Evolutionary conservation across 1,284 basidiomycete species (phyloP), one percentile per base, ranked within the genome.

Genomic region (Schizophyllum commune): DNA sequence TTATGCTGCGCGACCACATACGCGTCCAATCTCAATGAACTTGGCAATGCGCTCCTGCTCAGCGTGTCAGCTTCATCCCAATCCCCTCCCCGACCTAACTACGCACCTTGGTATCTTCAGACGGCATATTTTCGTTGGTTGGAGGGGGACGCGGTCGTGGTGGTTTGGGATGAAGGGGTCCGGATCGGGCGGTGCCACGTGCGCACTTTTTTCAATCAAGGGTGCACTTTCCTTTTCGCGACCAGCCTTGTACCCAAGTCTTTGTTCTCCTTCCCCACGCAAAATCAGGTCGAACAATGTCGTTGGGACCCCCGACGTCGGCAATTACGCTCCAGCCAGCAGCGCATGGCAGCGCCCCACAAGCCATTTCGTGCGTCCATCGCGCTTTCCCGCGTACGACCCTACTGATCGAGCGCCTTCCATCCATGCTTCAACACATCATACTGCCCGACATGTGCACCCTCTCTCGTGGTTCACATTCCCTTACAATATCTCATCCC

Each of bases 61-160:
- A 11, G 39, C 39, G 39, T 17, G 39, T 47, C 39, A 47, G 53
- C 53, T 19, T 55, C 19, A 11, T 47, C 20, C 53, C 2, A 4
- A 55, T 2, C 20, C 34, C 19, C 27, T 20, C 3, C 34, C 21
- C 27, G 57, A 15, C 19, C 4, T 57, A n/a, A 34, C 21, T 27
- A 68, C 80, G n/a, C 34, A 91, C 90, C 75, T 89, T 92, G 73
- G 88, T 90, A 71, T 92, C 90, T 78, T 92, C 90, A 58, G 90
- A 92, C 67, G 88, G 87, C 90, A 92, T 92, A 69, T 68, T 65
- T 62, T 57, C 39, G 60, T 56, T 58, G 58, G 62, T 59, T 61
- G 54, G 60, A 56, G 63, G 62, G 61, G 65, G 13, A 17, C 39
- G 39, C 13, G 39, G 9, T 47, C 39, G 39, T 47, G 61, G 57